phyloP scores from a whole-genome alignment of 768 basidiomycete species.

The Serendipita sp. region DNA sequence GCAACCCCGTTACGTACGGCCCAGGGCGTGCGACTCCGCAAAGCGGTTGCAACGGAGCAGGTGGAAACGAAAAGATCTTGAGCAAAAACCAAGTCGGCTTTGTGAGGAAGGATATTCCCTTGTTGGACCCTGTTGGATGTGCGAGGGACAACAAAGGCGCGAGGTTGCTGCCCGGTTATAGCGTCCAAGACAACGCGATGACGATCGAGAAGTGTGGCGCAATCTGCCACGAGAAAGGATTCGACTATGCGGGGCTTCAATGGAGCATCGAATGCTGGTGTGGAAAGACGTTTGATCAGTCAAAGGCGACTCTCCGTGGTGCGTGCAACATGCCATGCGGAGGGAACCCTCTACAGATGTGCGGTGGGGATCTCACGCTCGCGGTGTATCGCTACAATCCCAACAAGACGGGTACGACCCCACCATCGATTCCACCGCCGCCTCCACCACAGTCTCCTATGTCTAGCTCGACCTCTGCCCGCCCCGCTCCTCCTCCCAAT shows the following conservation, averaged over 20 bases:
- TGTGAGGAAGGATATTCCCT: not conserved
- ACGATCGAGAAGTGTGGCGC: constrained; percentile 21
- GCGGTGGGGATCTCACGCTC: constrained; percentile 19
- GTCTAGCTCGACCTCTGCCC: constrained; percentile 6
- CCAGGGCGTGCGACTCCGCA: constrained; percentile 7
- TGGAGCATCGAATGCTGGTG: constrained; percentile 22
- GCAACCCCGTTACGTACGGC: constrained; percentile 14
- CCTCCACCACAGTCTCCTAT: not conserved
- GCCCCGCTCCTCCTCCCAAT: not conserved
- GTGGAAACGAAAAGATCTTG: not conserved
- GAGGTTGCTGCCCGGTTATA: not conserved
- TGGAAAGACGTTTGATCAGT: constrained; percentile 15
- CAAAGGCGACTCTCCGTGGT: constrained; percentile 14
- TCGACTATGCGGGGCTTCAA: constrained; percentile 20
- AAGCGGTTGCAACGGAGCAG: not conserved
- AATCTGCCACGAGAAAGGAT: constrained; percentile 19
- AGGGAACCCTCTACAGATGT: constrained; percentile 19
- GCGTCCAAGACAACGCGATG: constrained; percentile 10
- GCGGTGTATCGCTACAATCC: constrained; percentile 16
- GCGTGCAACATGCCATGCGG: constrained; percentile 18
- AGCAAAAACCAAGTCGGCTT: constrained; percentile 3
- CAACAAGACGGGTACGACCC: not conserved
- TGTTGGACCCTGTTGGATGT: constrained; percentile 9
- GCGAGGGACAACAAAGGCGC: not conserved
- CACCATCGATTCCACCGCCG: not conserved